Percentiles rank a stretch among this genome's conserved stretches.
phyloP scores from a whole-genome alignment of 306 rosid genomes.

The Rosa rugosa region DNA sequence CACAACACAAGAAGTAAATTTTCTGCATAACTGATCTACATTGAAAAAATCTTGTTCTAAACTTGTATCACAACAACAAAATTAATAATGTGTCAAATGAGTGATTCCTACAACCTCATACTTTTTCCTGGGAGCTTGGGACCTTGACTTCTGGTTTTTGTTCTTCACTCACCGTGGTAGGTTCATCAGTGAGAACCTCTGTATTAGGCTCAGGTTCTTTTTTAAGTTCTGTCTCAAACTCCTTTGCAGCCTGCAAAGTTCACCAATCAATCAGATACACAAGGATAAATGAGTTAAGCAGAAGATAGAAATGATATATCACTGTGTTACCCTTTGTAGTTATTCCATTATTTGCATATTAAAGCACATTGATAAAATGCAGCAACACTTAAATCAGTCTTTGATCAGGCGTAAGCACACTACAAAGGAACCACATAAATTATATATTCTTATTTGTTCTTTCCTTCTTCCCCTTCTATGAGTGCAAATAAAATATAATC shows the following conservation, averaged over 20 bases:
- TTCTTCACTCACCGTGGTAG: constrained; percentile 44
- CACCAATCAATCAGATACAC: constrained; percentile 20
- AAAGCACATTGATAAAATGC: not conserved
- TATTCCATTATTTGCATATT: not conserved
- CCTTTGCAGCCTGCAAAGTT: constrained; percentile 87
- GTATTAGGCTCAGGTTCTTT: constrained; percentile 53
- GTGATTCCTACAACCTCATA: constrained; percentile 43
- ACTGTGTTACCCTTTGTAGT: not conserved
- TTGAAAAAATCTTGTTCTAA: not conserved
- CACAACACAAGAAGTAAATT: not conserved
- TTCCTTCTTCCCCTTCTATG: constrained; percentile 1
- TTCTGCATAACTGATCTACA: constrained; percentile 14
- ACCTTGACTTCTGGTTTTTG: constrained; percentile 60
- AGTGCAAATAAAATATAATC: not conserved
- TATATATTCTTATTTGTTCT: not conserved
- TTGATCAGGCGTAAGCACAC: not conserved
- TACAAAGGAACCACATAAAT: not conserved
- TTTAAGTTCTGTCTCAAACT: constrained; percentile 88
- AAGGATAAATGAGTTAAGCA: constrained; percentile 1
- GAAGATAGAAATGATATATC: not conserved
- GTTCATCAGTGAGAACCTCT: constrained; percentile 47
- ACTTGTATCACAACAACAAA: constrained; percentile 2
- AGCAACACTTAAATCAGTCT: not conserved
- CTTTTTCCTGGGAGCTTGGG: constrained; percentile 69
- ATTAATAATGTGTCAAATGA: not conserved